phyloP scores from a whole-genome alignment of 305 asterid genomes.

The Withania somnifera region DNA sequence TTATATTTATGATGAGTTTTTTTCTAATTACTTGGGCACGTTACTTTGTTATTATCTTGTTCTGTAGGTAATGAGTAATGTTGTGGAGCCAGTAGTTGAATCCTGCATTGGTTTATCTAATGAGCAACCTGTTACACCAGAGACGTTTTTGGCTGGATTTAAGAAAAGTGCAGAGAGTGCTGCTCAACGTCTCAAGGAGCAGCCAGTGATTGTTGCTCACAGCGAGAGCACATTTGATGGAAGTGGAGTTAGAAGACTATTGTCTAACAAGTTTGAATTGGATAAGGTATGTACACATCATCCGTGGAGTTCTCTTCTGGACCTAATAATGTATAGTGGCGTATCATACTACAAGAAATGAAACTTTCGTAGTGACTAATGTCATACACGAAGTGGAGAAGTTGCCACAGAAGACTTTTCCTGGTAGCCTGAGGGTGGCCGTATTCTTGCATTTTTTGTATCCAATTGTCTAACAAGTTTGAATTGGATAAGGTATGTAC shows the following conservation, averaged over 20 bases:
- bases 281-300: conserved; percentile 40
- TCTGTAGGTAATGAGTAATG: conserved; percentile 52
- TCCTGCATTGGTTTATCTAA: conserved; percentile 29
- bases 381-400: neutral
- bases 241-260: conserved; percentile 55
- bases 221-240: conserved; percentile 78
- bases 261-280: conserved; percentile 71
- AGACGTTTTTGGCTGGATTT: conserved; percentile 45
- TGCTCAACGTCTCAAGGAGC: conserved; percentile 55
- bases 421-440: neutral
- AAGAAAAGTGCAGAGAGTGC: conserved; percentile 42
- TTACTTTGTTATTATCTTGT: neutral
- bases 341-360: neutral
- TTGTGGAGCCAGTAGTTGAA: conserved; percentile 59
- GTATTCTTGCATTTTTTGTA: too few species aligned
- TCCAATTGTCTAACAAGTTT: conserved; percentile 58
- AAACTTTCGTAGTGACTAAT: neutral
- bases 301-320: neutral
- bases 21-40: neutral
- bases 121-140: conserved; percentile 50
- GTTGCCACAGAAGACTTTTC: neutral
- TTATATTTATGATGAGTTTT: neutral
- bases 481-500: conserved; percentile 65
- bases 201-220: conserved; percentile 88
- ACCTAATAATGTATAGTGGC: neutral